A percentile compares a stretch with the other conserved stretches of the same genome.
phyloP scores from a whole-genome alignment of 169 alveolate genomes.

The Cryptosporidium sp. region DNA sequence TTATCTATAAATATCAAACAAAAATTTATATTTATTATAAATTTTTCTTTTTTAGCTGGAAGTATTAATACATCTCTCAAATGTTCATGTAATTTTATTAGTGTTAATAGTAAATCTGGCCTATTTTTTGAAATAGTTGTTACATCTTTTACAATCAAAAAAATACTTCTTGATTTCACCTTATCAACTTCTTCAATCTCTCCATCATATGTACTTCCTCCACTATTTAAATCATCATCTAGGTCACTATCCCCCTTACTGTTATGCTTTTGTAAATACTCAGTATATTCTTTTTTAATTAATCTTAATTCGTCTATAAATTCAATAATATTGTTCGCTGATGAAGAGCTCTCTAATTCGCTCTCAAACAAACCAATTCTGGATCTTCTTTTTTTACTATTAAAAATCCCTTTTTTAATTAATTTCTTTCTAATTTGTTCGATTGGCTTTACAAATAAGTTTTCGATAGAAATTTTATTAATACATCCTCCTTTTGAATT shows the following conservation, averaged over 20 bases:
- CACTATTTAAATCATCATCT: background rate
- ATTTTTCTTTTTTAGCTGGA: conserved; percentile 10
- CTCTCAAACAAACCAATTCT: background rate
- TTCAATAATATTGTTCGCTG: conserved; percentile 29
- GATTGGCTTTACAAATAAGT: conserved; percentile 53
- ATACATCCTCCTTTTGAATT: conserved; percentile 11
- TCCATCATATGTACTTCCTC: background rate
- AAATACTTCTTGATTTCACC: conserved; percentile 18
- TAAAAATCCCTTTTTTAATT: conserved; percentile 12
- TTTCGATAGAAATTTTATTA: conserved; percentile 46
- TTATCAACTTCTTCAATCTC: background rate
- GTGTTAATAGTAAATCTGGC: conserved; percentile 52
- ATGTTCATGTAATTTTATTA: conserved; percentile 53
- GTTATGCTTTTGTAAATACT: background rate
- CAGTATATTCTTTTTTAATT: conserved; percentile 24
- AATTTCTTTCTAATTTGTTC: conserved; percentile 39
- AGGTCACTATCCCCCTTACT: background rate
- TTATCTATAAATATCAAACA: conserved; percentile 57
- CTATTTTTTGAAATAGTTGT: conserved; percentile 53
- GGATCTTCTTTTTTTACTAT: background rate
- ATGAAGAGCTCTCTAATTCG: conserved; percentile 14
- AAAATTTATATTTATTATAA: background rate
- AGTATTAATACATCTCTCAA: conserved; percentile 33
- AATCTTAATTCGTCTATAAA: conserved; percentile 54
- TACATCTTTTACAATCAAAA: conserved; percentile 58